phyloP scores from a whole-genome alignment of 129 eudicot genomes.

The Smallanthus sonchifolius region DNA sequence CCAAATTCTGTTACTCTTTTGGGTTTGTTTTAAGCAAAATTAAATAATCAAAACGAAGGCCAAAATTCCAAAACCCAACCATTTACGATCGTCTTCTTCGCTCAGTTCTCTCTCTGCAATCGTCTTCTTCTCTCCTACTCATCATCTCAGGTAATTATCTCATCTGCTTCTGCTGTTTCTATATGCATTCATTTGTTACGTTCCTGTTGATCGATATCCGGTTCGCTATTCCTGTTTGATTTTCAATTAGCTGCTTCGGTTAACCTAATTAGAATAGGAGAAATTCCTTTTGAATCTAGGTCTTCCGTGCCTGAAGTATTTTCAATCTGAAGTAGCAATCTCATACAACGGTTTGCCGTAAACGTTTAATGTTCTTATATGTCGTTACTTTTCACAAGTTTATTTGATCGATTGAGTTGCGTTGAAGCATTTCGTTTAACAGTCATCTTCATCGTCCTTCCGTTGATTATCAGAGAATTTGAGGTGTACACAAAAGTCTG shows the following conservation, averaged over 20 bases:
- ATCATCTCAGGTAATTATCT: background rate
- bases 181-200: background rate
- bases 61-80: conserved; percentile 1
- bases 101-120: conserved; percentile 7
- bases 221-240: background rate
- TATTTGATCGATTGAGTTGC: background rate
- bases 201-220: background rate
- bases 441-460: background rate
- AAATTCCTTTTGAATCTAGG: background rate
- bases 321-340: background rate
- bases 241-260: background rate
- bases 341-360: background rate
- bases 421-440: background rate
- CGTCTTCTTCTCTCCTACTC: background rate
- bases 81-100: conserved; percentile 3
- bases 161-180: background rate
- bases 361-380: background rate
- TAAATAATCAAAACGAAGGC: background rate
- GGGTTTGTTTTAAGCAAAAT: too few relatives aligned
- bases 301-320: background rate
- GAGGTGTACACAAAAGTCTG: background rate
- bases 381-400: background rate
- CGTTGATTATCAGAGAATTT: background rate
- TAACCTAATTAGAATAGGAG: background rate
- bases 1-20: too few relatives aligned